These are phyloP conservation scores for Amoeboaphelidium protococcarum DNA, from an alignment of 371 early-diverging fungal species.

Conservation along the genomic window DNA sequence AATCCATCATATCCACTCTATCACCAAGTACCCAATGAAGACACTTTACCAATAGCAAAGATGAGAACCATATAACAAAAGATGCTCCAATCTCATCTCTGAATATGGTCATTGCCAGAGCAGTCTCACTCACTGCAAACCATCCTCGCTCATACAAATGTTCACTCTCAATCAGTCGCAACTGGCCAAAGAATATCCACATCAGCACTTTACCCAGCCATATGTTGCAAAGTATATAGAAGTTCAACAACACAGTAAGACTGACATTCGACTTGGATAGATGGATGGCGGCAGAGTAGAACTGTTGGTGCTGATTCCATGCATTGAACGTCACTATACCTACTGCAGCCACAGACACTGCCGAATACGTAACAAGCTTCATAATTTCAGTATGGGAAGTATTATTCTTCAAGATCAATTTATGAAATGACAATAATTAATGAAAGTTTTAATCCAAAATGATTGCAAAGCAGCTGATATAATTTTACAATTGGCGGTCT, in stretches of 20 bases:
- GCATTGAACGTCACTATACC: neutral
- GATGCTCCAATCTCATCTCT: slow-evolving; percentile 69
- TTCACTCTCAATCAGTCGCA: slow-evolving; percentile 76
- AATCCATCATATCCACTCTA: slow-evolving; percentile 52
- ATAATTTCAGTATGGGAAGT: too few relatives aligned
- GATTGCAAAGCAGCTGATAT: too few relatives aligned
- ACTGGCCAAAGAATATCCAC: slow-evolving; percentile 58
- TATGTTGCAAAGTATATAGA: too few relatives aligned
- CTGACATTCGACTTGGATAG: neutral
- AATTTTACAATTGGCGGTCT: too few relatives aligned
- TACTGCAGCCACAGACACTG: neutral
- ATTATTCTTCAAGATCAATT: too few relatives aligned
- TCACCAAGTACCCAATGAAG: slow-evolving; percentile 88
- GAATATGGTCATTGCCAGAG: slow-evolving; percentile 82
- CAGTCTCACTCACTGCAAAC: slow-evolving; percentile 85
- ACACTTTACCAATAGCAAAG: slow-evolving; percentile 59
- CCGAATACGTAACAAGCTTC: too few relatives aligned
- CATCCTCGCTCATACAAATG: slow-evolving; percentile 81
- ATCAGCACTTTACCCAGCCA: slow-evolving; percentile 41
- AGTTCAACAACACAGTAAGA: too few relatives aligned
- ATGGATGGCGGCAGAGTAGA: neutral
- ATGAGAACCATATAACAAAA: slow-evolving; percentile 48
- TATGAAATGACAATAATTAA: too few relatives aligned
- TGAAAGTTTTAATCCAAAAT: too few relatives aligned
- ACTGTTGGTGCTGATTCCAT: neutral